phyloP scores from a whole-genome alignment of 2,329 filamentous ascomycete genomes.

The Albophoma yamanashiensis region DNA sequence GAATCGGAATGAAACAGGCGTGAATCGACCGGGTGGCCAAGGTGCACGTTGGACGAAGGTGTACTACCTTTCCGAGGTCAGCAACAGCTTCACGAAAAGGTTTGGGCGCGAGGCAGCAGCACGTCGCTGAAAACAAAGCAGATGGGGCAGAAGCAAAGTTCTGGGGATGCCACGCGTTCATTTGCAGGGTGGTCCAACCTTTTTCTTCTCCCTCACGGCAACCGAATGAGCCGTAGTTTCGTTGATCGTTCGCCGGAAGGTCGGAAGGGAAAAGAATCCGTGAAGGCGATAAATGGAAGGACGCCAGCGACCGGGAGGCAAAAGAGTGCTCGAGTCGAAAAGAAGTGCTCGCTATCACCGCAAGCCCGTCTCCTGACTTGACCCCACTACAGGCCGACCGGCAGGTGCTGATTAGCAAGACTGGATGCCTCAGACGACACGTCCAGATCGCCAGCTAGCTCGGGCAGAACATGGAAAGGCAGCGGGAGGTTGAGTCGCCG shows the following conservation, averaged over 20 bases:
- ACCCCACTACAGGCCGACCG: slow-evolving; percentile 10
- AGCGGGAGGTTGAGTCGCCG: slow-evolving; percentile 11
- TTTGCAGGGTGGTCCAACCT: neutral
- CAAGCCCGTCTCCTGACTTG: slow-evolving; percentile 20
- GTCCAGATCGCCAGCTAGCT: slow-evolving; percentile 18
- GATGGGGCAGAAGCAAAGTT: neutral
- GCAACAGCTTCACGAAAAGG: neutral
- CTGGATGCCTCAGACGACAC: slow-evolving; percentile 21
- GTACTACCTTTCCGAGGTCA: neutral
- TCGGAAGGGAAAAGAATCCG: slow-evolving; percentile 24
- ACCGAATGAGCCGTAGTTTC: neutral
- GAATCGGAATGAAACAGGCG: neutral
- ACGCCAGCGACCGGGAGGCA: slow-evolving; percentile 45
- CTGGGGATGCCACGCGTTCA: neutral
- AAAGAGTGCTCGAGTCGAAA: slow-evolving; percentile 27
- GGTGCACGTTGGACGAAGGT: neutral
- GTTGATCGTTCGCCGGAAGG: slow-evolving; percentile 8
- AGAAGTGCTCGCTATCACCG: slow-evolving; percentile 36
- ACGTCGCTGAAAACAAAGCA: neutral
- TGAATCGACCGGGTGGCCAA: neutral
- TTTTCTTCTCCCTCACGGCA: neutral
- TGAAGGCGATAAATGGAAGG: slow-evolving; percentile 30
- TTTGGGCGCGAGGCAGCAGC: neutral
- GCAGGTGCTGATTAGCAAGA: slow-evolving; percentile 10
- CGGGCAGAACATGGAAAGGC: slow-evolving; percentile 20